A percentile compares a stretch with the other conserved stretches of the same genome.
phyloP scores from a whole-genome alignment of 345 rosid species.

The Litchi chinensis region DNA sequence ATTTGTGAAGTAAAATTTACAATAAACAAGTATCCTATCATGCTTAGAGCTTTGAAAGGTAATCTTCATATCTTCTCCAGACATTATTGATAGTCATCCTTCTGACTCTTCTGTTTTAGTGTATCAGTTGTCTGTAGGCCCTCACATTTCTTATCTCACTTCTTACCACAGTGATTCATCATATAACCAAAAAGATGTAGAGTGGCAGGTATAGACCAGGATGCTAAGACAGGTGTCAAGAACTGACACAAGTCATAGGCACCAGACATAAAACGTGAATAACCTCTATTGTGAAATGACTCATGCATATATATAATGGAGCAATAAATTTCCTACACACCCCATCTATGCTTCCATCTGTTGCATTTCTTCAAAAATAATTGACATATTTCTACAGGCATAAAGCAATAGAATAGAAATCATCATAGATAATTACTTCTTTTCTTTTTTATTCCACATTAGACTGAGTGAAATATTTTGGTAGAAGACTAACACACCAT shows the following conservation, averaged over 20 bases:
- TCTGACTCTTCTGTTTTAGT: conserved; percentile 1
- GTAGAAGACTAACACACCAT: conserved; percentile 51
- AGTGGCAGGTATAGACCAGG: not conserved
- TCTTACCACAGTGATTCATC: not conserved
- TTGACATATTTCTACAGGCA: not conserved
- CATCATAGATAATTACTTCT: too few species aligned
- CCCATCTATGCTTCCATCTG: not conserved
- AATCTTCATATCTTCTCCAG: not conserved
- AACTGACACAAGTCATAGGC: not conserved
- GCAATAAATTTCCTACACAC: not conserved
- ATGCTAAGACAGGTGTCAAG: not conserved
- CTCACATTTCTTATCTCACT: not conserved
- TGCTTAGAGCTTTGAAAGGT: not conserved
- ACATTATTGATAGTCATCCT: not conserved
- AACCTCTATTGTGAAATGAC: conserved; percentile 1
- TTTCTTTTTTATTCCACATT: too few species aligned
- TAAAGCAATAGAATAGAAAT: not conserved
- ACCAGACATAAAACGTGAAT: not conserved
- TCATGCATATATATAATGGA: not conserved
- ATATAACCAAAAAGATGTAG: not conserved
- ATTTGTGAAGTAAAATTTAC: not conserved
- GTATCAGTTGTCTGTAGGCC: not conserved
- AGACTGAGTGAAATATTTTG: not conserved
- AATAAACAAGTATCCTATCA: not conserved
- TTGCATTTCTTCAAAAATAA: conserved; percentile 4